Evolutionary conservation across 2,329 filamentous ascomycete genomes (phyloP), one percentile per base, ranked within the genome.

Genomic region (Fusarium praegraminearum): DNA sequence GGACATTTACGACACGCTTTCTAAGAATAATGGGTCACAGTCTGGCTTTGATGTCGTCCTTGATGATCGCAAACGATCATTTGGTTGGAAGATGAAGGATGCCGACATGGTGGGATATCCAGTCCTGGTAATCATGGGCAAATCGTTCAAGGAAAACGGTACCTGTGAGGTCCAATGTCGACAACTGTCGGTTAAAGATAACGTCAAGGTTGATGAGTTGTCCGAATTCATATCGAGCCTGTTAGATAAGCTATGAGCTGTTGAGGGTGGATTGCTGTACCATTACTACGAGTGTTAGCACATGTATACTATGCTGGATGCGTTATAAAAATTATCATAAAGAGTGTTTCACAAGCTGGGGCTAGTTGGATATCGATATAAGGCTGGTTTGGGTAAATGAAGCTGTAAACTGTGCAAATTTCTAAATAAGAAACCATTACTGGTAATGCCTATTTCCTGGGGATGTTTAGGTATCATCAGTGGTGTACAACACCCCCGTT

Each of bases 31-130:
- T 10, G 49, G 47, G 10, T 55, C 54, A 18, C 70, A 53, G 16
- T 30, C 67, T 6, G 62, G 74, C 3, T 65, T 91, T 8, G 93
- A 97, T 76, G 82, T 86, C 4, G 84, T 93, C 4, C 79, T 97
- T 1, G 94, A 97, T 77, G 94, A 97, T 78, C 85, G 91, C 20
- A 76, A 83, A 13, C 86, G 88, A 71, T 83, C 86, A 2, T 84
- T 98, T 65, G 87, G 89, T 5, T 97, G 93, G 93, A 98, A 97
- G 78, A 83, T 98, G 76, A 89, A 89, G 38, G 96, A 99, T 80
- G 96, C 95, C 2, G 94, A 98, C 78, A 78, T 96, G 61, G 88
- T 95, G 57, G 96, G 96, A 5, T 97, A 97, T 77, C 95, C 95
- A 0, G 84, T 98, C 15, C 84, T 95, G 11, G 84, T 98, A 15